Evolutionary conservation across 2,329 filamentous ascomycete species (phyloP), one percentile per base, ranked within the genome.

Genomic region (Ophiostoma fasciatum): DNA sequence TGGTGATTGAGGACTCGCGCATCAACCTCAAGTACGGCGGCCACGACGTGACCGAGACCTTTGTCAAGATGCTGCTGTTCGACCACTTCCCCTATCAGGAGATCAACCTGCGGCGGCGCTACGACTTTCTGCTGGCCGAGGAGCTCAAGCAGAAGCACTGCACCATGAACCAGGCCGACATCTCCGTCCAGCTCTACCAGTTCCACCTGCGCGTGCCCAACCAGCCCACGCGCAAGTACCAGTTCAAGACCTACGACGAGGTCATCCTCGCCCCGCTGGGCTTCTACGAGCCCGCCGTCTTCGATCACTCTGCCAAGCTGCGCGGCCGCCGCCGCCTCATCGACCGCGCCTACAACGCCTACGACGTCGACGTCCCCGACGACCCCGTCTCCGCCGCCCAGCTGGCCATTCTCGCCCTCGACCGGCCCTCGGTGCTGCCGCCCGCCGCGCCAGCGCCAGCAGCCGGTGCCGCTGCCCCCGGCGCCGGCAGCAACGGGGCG

Each of bases 231-330:
- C 72, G 78, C 44, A 94, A 94, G 57, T 96, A 93, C 57, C 74
- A 77, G 28, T 96, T 94, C 67, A 96, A 96, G 64, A 87, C 82
- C 1, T 98, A 96, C 51, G 90, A 98, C 47, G 90, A 96, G 56
- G 81, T 92, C 17, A 82, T 93, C 47, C 67, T 98, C n/a, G 81
- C 90, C 1, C 81, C 87, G 1, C 84, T 94, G 78, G 87, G 85
- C n/a, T 82, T 87, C 49, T 94, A 92, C 55, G 81, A 88, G 41
- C 88, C 90, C 0, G 63, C 71, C 3, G 79, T 94, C 37, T 94
- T 96, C 47, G 83, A 93, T 52, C 79, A 85, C 48, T 74, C 69
- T 20, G 60, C 70, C 25, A 98, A 98, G 61, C 69, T 96, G 10
- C 63, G 68, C 15, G 78, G 82, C 28, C 75, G 88, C 33, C 74